Evolutionary conservation across 139 green algal genomes (phyloP).

Genomic region (Chlamydomonas incerta): DNA sequence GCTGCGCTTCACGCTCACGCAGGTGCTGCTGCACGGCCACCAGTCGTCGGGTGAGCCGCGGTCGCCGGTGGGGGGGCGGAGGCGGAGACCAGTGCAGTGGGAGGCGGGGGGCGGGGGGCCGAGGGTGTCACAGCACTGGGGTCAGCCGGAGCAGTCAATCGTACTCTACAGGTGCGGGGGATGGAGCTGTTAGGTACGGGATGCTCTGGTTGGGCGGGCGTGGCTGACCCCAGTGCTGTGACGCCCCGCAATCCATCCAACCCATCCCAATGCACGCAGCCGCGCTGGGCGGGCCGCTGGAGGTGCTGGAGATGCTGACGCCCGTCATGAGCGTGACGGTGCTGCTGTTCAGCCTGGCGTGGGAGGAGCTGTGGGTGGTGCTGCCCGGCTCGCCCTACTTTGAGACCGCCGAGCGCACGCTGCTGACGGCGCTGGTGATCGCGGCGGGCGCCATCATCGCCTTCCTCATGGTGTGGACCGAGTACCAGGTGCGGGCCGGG

Average conservation of each 20-base stretch:
- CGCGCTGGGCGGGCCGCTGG: constrained; percentile 66
- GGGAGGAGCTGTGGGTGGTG: constrained; percentile 78
- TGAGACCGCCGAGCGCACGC: constrained; percentile 32
- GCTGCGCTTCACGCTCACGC: constrained; percentile 93
- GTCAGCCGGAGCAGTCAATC: too few species aligned
- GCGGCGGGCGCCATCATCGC: constrained; percentile 75
- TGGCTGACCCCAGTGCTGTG: too few species aligned
- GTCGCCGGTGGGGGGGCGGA: neutral
- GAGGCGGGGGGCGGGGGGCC: neutral
- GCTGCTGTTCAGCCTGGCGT: constrained; percentile 68
- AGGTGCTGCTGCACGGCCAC: constrained; percentile 64
- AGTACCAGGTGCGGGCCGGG: constrained; percentile 57
- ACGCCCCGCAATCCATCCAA: neutral
- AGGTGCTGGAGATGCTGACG: constrained; percentile 69
- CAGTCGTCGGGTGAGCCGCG: neutral
- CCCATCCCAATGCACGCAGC: constrained; percentile 10
- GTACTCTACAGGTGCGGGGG: too few species aligned
- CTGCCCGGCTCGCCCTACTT: constrained; percentile 86
- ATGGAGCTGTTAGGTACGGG: too few species aligned
- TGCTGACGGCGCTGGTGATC: constrained; percentile 68
- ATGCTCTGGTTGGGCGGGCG: too few species aligned
- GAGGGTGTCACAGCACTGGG: too few species aligned
- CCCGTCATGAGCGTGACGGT: constrained; percentile 84
- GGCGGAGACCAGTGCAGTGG: neutral
- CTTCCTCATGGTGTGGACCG: constrained; percentile 88